phyloP scores from a whole-genome alignment of 2,329 filamentous ascomycete species.

The Colletotrichum cereale region DNA sequence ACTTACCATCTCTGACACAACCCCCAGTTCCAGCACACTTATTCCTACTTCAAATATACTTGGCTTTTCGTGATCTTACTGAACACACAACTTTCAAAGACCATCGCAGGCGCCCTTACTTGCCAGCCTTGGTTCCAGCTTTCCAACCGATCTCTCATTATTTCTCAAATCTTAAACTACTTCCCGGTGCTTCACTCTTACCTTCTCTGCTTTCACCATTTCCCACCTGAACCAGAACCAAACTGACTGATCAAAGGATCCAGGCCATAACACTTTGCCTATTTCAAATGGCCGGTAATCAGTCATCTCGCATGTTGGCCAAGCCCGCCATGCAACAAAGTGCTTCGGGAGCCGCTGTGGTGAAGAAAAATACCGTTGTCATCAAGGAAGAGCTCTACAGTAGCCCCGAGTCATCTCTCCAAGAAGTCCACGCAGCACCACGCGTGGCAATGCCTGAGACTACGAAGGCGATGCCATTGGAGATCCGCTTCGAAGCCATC shows the following conservation, averaged over 20 bases:
- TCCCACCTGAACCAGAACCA: accelerated
- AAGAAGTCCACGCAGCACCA: not conserved
- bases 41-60: not conserved
- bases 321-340: not conserved
- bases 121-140: too few relatives aligned
- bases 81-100: not conserved
- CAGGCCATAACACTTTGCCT: not conserved
- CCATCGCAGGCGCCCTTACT: not conserved
- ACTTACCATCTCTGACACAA: not conserved
- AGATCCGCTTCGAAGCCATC: not conserved
- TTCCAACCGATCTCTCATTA: accelerated
- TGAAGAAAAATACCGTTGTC: not conserved
- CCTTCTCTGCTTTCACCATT: not conserved
- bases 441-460: too few relatives aligned
- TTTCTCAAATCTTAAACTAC: accelerated
- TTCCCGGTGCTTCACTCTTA: not conserved
- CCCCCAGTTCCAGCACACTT: too few relatives aligned
- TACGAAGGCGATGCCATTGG: accelerated
- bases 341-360: too few relatives aligned
- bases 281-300: not conserved
- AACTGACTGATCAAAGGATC: not conserved
- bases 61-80: not conserved
- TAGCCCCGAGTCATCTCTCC: not conserved
- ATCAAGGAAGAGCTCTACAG: not conserved
- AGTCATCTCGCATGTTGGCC: not conserved